phyloP scores from a whole-genome alignment of 768 basidiomycete genomes.

The Paxillus ammoniavirescens region DNA sequence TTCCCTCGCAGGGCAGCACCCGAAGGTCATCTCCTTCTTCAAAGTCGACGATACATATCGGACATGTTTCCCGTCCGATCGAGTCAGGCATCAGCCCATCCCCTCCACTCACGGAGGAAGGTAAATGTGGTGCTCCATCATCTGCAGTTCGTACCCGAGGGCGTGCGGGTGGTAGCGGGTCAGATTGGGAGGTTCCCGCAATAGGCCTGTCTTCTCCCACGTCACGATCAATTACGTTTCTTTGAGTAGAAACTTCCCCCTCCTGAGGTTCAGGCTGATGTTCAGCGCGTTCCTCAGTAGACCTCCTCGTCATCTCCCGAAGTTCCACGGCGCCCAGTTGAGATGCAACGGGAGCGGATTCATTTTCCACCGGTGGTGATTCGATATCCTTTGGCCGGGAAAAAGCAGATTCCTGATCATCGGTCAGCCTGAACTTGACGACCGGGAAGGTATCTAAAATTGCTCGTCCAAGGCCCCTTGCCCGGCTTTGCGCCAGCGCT shows the following conservation, averaged over 20 bases:
- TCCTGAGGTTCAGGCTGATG: background rate
- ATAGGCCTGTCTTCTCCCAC: slow-evolving; percentile 1
- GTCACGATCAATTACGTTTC: background rate
- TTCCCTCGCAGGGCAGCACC: slow-evolving; percentile 86
- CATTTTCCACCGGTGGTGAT: slow-evolving; percentile 5
- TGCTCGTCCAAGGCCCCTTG: slow-evolving; percentile 85
- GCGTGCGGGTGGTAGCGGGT: background rate
- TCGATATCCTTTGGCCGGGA: slow-evolving; percentile 34
- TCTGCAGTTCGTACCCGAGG: background rate
- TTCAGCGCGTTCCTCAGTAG: background rate
- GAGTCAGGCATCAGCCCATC: slow-evolving; percentile 56
- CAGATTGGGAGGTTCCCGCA: slow-evolving; percentile 8
- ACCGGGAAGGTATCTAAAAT: slow-evolving; percentile 96
- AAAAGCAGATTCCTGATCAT: slow-evolving; percentile 10
- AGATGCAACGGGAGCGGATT: background rate
- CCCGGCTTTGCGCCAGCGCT: slow-evolving; percentile 59
- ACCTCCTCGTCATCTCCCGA: background rate
- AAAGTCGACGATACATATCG: slow-evolving; percentile 93
- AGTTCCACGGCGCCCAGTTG: slow-evolving; percentile 12
- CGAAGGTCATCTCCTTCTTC: slow-evolving; percentile 92
- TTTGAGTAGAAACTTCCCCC: background rate
- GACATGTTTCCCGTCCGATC: slow-evolving; percentile 85
- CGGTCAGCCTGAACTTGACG: slow-evolving; percentile 69
- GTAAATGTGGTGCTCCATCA: background rate
- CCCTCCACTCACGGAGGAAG: slow-evolving; percentile 10